Base-by-base conservation (phyloP, 768 basidiomycete species). In the Galerina sulciceps region DNA sequence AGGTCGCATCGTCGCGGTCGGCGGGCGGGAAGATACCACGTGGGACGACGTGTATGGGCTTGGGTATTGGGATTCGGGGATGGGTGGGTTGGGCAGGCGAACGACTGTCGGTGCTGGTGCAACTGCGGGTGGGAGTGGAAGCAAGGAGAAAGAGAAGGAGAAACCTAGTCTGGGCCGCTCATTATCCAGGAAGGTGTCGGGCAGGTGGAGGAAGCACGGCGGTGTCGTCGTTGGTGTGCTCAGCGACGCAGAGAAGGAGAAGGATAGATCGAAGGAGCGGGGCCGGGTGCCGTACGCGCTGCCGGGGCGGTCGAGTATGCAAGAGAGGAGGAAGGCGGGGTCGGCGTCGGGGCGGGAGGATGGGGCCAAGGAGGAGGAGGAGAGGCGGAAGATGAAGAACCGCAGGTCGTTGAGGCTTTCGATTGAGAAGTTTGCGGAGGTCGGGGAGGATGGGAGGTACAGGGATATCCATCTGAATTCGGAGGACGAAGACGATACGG, bases 1-100 rank as follows among this genome's bases (percentile, higher is more conserved):
- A 1, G 84, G 76, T 1, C 76, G 75, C 8, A 71, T 80, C 6
- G 73, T 82, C 14, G 78, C 76, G 11, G 78, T 79, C 0, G 81
- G 79, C 0, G 75, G 77, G 10, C 74, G 76, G 0, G 76, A 76
- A 10, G 83, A 62, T 43, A 41, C 47, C 14, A 36, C 52, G 10
- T 59, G 57, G 58, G 58, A 50, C 15, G 58, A 50, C 26, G 57
- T 60, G 22, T 57, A 57, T 26, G 58, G 44, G 13, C 56, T 46
- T 23, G 57, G 58, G 3, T 51, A 50, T 31, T 60, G 49, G 54
- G 59, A 56, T 11, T 56, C 59, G 1, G 56, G 49, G 11, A 40
- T 40, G 37, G 17, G 13, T 4, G 36, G 49, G 26, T 37, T 43
- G 6, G 57, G 54, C n/a, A 48, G 40, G 9, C 20, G 45, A 4